Percentiles rank a stretch among this genome's conserved stretches.
These are phyloP conservation scores for Epichloe hybrida DNA, from an alignment of 2,329 filamentous ascomycete species.

Conservation along the genomic window DNA sequence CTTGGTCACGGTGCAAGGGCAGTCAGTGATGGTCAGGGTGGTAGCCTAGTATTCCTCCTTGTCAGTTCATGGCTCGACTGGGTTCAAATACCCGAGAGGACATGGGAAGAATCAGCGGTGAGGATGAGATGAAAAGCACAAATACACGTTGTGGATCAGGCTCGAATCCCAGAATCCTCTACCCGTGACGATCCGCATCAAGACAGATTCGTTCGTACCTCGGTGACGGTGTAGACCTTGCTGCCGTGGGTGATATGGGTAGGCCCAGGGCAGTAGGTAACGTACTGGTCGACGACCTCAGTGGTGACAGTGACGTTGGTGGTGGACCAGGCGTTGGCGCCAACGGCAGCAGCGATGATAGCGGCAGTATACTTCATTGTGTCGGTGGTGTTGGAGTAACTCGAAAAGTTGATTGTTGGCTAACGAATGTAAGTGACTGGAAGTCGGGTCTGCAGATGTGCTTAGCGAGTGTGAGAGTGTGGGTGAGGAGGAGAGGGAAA, in stretches of 20 bases:
- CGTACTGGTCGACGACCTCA: conserved; percentile 51
- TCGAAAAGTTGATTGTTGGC: conserved; percentile 17
- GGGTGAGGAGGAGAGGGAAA: conserved; percentile 30
- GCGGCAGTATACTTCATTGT: conserved; percentile 53
- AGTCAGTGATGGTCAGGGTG: conserved; percentile 58
- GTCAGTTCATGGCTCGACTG: not conserved
- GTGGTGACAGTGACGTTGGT: conserved; percentile 44
- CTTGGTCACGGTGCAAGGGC: conserved; percentile 55
- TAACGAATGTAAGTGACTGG: conserved; percentile 48
- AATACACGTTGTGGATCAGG: not conserved
- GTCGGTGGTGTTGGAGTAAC: conserved; percentile 32
- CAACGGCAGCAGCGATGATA: conserved; percentile 34
- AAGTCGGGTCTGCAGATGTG: conserved; percentile 33
- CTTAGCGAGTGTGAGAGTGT: conserved; percentile 32
- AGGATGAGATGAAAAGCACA: not conserved
- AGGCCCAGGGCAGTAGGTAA: conserved; percentile 59
- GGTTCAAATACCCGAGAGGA: not conserved
- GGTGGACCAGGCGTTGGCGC: conserved; percentile 8
- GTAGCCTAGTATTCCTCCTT: conserved; percentile 32
- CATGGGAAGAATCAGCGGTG: not conserved
- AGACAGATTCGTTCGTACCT: conserved; percentile 26
- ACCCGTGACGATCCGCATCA: too few species aligned
- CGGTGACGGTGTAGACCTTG: conserved; percentile 56
- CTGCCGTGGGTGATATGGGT: conserved; percentile 50
- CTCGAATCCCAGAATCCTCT: too few species aligned